phyloP scores from a whole-genome alignment of 805 yeast species.

The Kluyveromyces wickerhamii region DNA sequence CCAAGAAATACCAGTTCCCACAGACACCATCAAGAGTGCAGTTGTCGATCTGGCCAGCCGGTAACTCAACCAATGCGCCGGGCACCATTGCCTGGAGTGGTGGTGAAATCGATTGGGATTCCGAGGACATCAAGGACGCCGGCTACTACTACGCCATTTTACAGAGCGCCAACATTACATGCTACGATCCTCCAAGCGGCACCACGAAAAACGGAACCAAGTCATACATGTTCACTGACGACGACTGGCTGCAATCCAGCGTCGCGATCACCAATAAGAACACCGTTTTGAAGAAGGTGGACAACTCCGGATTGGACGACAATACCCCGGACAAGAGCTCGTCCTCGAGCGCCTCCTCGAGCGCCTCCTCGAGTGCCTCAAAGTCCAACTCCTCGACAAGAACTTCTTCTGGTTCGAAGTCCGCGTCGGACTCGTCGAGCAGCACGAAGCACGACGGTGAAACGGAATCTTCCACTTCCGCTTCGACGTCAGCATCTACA shows the following conservation, averaged over 20 bases:
- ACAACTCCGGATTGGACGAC: conserved; percentile 61
- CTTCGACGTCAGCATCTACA: conserved; percentile 8
- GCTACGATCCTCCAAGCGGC: conserved; percentile 66
- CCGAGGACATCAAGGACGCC: conserved; percentile 57
- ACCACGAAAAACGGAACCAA: conserved; percentile 38
- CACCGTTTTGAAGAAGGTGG: conserved; percentile 51
- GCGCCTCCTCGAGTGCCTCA: conserved; percentile 9
- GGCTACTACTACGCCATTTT: conserved; percentile 78
- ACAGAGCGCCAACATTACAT: conserved; percentile 49
- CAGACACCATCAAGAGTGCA: conserved; percentile 72
- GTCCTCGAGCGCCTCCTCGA: conserved; percentile 13
- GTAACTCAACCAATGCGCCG: conserved; percentile 40
- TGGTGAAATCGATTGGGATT: conserved; percentile 78
- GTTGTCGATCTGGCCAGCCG: conserved; percentile 75
- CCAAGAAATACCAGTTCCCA: conserved; percentile 49
- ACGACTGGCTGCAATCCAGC: conserved; percentile 40
- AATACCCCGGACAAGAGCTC: conserved; percentile 23
- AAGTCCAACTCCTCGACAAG: conserved; percentile 3
- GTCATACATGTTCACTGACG: conserved; percentile 48
- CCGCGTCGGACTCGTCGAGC: conserved; percentile 3
- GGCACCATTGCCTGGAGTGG: conserved; percentile 85
- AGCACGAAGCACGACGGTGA: neutral
- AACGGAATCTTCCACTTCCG: neutral
- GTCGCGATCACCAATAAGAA: conserved; percentile 56
- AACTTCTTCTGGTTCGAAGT: conserved; percentile 8